These are phyloP conservation scores for Reticulascus tulasneorum DNA, from an alignment of 2,329 filamentous ascomycete species.

Conservation along the genomic window DNA sequence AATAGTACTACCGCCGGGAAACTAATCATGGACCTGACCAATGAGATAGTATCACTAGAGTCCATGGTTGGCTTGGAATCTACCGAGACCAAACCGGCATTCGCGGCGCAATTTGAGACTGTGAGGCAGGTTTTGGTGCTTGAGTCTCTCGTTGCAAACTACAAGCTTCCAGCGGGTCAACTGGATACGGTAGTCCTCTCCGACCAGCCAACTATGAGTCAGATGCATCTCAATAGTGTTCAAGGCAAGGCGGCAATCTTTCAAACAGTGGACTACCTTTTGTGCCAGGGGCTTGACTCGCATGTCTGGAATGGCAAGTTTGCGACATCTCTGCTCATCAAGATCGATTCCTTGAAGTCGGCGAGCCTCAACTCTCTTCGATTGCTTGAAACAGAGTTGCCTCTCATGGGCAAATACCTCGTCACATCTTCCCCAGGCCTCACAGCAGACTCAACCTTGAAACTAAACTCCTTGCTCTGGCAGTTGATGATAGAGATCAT, in stretches of 20 bases:
- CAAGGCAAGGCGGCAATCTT: slow-evolving; percentile 5
- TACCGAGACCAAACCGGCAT: slow-evolving; percentile 41
- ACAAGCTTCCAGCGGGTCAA: slow-evolving; percentile 9
- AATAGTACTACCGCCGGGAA: slow-evolving; percentile 36
- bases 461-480: slow-evolving; percentile 46
- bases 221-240: slow-evolving; percentile 32
- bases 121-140: slow-evolving; percentile 50
- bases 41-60: slow-evolving; percentile 51
- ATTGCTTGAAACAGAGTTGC: slow-evolving; percentile 62
- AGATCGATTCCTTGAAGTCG: slow-evolving; percentile 45
- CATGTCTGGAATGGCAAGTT: slow-evolving; percentile 37
- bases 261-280: slow-evolving; percentile 9
- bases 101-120: slow-evolving; percentile 52
- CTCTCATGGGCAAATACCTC: slow-evolving; percentile 54
- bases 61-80: slow-evolving; percentile 37
- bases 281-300: slow-evolving; percentile 5
- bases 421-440: slow-evolving; percentile 46
- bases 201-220: slow-evolving; percentile 35
- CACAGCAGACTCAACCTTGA: slow-evolving; percentile 42
- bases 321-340: slow-evolving; percentile 46
- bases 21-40: slow-evolving; percentile 45
- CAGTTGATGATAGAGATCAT: slow-evolving; percentile 40
- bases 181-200: slow-evolving; percentile 48
- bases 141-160: slow-evolving; percentile 18
- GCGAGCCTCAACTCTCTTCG: slow-evolving; percentile 58